Evolutionary conservation across 148 eudicot species (phyloP), one percentile per base, ranked within the genome.

Genomic region (Chenopodium formosanum): DNA sequence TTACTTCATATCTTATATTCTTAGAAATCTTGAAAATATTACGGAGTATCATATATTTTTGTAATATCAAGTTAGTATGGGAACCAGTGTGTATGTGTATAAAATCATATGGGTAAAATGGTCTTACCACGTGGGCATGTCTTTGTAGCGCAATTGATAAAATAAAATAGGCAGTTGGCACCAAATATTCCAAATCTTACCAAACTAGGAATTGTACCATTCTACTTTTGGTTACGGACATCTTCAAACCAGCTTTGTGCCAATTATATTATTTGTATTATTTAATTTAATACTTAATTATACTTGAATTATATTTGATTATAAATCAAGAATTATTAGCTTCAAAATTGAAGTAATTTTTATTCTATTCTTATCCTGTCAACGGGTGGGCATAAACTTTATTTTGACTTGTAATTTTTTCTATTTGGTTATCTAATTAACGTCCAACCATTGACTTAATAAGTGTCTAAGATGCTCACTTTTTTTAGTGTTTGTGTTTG

Each of bases 321-420:
- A 56, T 14, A 56, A 56, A 56, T 65, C 19, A 3, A 16, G 19
- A 70, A 48, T 46, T 71, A 0, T 52, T 72, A 80, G 16, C 19
- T 53, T 69, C 25, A 70, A 53, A 50, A 31, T 29, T 32, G 3
- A 10, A 50, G 53, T 50, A 11, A 29, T 47, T 60, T 4, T 31
- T 73, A 75, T 65, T 60, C 74, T 74, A 64, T 64, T 74, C 68
- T 81, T 82, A 77, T 77, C 84, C 10, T 82, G 84, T 82, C 85
- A 63, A 72, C 46, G 44, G 56, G 53, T 25, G 73, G 44, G 76
- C 34, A 72, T 72, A 80, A 60, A n/a, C 62, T 73, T 73, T 64
- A 19, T 1, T 69, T 70, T 70, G 81, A 70, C 64, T 70, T 77
- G 0, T 1, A 29, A 50, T n/a, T 69, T 27, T 4, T 25, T 4